Base-by-base conservation (phyloP, 352 stramenopile genomes). In the Phytophthora sp. region DNA sequence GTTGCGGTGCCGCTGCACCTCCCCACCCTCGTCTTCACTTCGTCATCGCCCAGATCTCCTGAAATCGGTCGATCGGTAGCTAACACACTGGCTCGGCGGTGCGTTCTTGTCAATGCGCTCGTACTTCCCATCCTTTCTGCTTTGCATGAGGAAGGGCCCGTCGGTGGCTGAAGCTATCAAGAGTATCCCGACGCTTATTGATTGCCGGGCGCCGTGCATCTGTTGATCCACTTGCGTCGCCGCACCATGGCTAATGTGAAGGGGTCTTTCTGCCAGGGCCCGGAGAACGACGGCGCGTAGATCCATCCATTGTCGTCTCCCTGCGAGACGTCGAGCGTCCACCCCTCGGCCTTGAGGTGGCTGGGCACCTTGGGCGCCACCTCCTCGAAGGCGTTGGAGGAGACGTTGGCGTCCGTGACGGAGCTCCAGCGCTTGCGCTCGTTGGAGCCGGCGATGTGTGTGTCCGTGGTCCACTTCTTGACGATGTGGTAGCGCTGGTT, bases 221-320 rank as follows among this genome's bases (percentile, higher is more conserved):
- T 79, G 61, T 94, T 92, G 61, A 93, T 73, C 86, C 86, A 95
- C 79, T 89, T 92, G 60, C 86, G 81, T 69, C 84, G 82, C 27
- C 86, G 80, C 45, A 92, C 86, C 66, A 87, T 89, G 8, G 82
- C 82, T 65, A 91, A 76, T 72, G 84, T 85, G 63, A 89, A 89
- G 18, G 71, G 58, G 41, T 79, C 70, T 50, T 88, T 89, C 65
- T 94, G 84, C 87, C 87, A 95, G 23, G 85, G 84, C 0, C 87
- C 85, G 1, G 74, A 71, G 68, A 94, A 94, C 18, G 76, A 82
- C 44, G 77, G 72, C 32, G 87, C 87, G 62, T 95, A 95, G 69
- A 92, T 85, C 87, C 87, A 95, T 15, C 87, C 87, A 51, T 91
- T 84, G 62, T 87, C 84, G 50, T 94, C 87, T 56, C 87, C 87